phyloP scores from a whole-genome alignment of 306 rosid genomes.

The Pachyrhizus erosus region DNA sequence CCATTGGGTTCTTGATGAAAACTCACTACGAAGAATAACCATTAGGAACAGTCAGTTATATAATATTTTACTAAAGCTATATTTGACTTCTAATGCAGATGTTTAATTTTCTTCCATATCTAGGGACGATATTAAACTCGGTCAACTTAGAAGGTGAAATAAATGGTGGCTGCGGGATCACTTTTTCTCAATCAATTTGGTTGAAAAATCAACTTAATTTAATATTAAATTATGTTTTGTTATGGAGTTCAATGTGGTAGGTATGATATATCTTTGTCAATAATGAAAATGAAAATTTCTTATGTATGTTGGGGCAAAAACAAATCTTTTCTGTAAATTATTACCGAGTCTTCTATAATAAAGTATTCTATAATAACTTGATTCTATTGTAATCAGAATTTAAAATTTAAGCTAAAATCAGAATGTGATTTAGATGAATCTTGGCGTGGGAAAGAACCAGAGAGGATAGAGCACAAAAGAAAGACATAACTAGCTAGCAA shows the following conservation, averaged over 20 bases:
- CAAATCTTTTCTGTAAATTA: not conserved
- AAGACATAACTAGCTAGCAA: not conserved
- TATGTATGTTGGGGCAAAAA: not conserved
- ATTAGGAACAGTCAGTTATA: constrained; percentile 10
- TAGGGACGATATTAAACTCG: not conserved
- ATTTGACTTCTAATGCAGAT: constrained; percentile 29
- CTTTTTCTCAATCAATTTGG: constrained; percentile 3
- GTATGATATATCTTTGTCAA: not conserved
- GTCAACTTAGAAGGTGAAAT: not conserved
- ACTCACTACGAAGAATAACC: not conserved
- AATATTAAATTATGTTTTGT: not conserved
- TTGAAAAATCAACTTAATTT: not conserved
- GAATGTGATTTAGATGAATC: not conserved
- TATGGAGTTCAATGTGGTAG: not conserved
- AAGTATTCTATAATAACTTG: not conserved
- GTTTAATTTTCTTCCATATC: not conserved
- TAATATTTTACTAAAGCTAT: constrained; percentile 23
- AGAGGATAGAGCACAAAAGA: not conserved
- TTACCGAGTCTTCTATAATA: not conserved
- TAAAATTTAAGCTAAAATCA: not conserved
- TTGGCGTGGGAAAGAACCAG: not conserved
- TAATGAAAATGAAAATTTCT: not conserved
- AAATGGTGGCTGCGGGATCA: not conserved
- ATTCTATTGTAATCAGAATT: not conserved
- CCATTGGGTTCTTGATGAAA: not conserved